A percentile compares a stretch with the other conserved stretches of the same genome.
Evolutionary conservation across 345 rosid genomes (phyloP).

Genomic region (Ceriops tagal): DNA sequence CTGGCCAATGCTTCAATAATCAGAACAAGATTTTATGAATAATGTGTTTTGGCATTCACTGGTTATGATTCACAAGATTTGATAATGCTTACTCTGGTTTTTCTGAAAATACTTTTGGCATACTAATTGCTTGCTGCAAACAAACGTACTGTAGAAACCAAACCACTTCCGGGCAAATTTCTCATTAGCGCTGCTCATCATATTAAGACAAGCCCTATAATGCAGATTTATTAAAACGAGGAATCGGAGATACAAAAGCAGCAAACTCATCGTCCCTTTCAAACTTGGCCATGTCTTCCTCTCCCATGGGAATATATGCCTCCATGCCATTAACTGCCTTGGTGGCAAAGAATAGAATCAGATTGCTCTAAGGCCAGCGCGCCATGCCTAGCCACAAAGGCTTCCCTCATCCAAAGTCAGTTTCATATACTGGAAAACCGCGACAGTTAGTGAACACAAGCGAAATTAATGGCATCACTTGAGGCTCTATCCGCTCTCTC

Average conservation of each 20-base stretch:
- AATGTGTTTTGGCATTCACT: too few relatives aligned
- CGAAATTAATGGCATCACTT: not conserved
- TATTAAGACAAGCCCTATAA: too few relatives aligned
- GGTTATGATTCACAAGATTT: too few relatives aligned
- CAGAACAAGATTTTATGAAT: too few relatives aligned
- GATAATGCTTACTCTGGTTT: too few relatives aligned
- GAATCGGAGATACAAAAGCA: not conserved
- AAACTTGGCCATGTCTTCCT: conserved; percentile 14
- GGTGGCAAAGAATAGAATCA: conserved; percentile 1
- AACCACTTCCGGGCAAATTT: too few relatives aligned
- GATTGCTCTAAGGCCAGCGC: not conserved
- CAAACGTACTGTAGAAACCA: too few relatives aligned
- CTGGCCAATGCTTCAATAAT: too few relatives aligned
- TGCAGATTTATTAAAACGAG: not conserved
- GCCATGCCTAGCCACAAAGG: conserved; percentile 8
- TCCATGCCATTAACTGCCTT: conserved; percentile 4
- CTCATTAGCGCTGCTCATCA: too few relatives aligned
- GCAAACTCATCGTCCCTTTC: conserved; percentile 1
- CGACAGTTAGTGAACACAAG: conserved; percentile 1
- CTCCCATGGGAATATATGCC: conserved; percentile 7
- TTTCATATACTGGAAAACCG: conserved; percentile 8
- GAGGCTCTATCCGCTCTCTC: not conserved
- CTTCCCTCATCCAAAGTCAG: conserved; percentile 14
- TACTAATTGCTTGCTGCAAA: too few relatives aligned
- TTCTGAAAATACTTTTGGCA: too few relatives aligned